Percentiles rank a stretch among this genome's conserved stretches.
Conservation (phyloP, 192 early-diverging fungal genomes). For the Linnemannia zychae region DNA sequence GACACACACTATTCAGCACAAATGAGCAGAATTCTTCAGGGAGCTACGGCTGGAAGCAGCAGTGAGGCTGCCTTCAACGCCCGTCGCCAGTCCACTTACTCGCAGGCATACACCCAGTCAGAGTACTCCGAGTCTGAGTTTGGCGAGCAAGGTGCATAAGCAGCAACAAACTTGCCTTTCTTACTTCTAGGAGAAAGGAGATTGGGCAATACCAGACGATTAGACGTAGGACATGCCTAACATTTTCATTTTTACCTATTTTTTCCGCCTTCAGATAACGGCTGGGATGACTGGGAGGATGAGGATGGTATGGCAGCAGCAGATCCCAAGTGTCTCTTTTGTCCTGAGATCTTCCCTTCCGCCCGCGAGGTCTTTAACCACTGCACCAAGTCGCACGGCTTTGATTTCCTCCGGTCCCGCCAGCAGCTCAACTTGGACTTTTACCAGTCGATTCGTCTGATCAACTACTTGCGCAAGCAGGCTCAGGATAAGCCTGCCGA, state of each 20-base stretch:
- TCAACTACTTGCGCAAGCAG: conserved; percentile 78
- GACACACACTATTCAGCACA: not conserved
- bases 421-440: conserved; percentile 77
- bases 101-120: conserved; percentile 55
- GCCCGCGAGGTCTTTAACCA: conserved; percentile 73
- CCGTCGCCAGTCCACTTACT: conserved; percentile 41
- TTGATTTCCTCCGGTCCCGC: conserved; percentile 74
- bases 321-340: conserved; percentile 81
- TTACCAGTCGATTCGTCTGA: conserved; percentile 84
- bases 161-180: not conserved
- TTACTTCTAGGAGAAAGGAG: not conserved
- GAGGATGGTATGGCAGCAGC: conserved; percentile 62
- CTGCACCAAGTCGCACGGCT: conserved; percentile 68
- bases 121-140: conserved; percentile 56
- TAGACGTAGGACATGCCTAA: not conserved
- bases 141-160: conserved; percentile 43
- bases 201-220: not conserved
- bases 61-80: conserved; percentile 41
- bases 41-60: conserved; percentile 30
- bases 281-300: conserved; percentile 82
- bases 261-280: conserved; percentile 44
- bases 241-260: not conserved
- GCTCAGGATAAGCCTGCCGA: conserved; percentile 15
- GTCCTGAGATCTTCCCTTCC: conserved; percentile 64
- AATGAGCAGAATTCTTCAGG: conserved; percentile 53